Percentiles rank a stretch among this genome's conserved stretches.
Evolutionary conservation across 2,329 filamentous ascomycete species (phyloP).

Genomic region (Colletotrichum tofieldiae): DNA sequence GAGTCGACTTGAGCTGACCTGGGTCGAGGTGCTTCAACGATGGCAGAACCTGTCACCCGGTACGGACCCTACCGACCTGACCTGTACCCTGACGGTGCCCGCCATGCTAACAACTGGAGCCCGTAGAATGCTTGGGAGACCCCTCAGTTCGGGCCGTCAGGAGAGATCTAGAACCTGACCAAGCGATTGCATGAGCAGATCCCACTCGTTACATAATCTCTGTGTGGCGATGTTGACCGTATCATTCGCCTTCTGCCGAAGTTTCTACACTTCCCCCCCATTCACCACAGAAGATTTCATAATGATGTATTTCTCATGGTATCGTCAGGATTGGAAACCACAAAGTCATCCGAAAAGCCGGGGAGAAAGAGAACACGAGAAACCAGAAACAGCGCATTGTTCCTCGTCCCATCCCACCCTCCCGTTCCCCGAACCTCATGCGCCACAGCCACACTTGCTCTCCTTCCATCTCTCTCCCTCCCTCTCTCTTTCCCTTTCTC

Average conservation of each 20-base stretch:
- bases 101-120: slow-evolving; percentile 11
- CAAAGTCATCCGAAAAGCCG: background rate
- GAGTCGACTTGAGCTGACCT: background rate
- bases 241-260: background rate
- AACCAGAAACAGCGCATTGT: slow-evolving; percentile 43
- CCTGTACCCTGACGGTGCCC: slow-evolving; percentile 22
- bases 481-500: background rate
- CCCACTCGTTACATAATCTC: slow-evolving; percentile 33
- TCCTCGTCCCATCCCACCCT: slow-evolving; percentile 33
- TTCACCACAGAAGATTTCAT: background rate
- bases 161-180: slow-evolving; percentile 41
- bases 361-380: slow-evolving; percentile 4
- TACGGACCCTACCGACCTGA: slow-evolving; percentile 15
- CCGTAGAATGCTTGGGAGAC: slow-evolving; percentile 25
- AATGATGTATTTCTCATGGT: slow-evolving; percentile 22
- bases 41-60: background rate
- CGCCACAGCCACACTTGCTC: slow-evolving; percentile 9
- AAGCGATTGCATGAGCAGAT: slow-evolving; percentile 24
- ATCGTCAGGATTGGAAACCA: slow-evolving; percentile 23
- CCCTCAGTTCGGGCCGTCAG: slow-evolving; percentile 34
- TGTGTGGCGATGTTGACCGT: slow-evolving; percentile 22
- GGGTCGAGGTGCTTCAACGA: background rate
- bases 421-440: slow-evolving; percentile 34
- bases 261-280: background rate
- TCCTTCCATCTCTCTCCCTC: background rate